Base-by-base conservation (phyloP, 2,329 filamentous ascomycete genomes). In the Emmonsia crescens region DNA sequence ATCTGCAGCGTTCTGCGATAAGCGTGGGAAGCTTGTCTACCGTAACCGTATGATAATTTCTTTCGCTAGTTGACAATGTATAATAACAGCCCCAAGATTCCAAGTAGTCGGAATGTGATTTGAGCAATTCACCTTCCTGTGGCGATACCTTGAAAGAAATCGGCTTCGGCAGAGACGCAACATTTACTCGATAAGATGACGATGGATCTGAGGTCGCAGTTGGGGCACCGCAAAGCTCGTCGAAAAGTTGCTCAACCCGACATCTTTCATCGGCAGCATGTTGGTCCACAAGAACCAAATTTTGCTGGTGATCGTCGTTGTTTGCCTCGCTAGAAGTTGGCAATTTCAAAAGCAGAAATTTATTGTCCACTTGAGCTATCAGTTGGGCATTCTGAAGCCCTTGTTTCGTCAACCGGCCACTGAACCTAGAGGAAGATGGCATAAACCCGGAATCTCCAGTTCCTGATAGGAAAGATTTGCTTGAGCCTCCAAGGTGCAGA, bases 231-330 rank as follows among this genome's bases (percentile, higher is more conserved):
- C 80, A 85, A 38, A 89, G 74, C 2, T 84, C 79, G 29, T 70
- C 64, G 71, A 95, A 85, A 0, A 99, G 79, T 0, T 74, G 71
- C 71, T 99, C 94, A 0, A 97, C 82, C 1, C 86, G 85, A 64
- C 89, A 85, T 54, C 94, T 83, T 76, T 99, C 94, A 71, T 96
- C 93, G 2, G 92, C 94, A 0, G 94, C 94, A 71, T 99, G 94
- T 70, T 99, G 94, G 69, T 99, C 94, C 5, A 96, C 81, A 46
- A 96, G 78, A 0, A 96, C 80, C 4, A 97, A 76, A 1, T 85
- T 67, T 2, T 71, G 71, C 61, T 66, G 49, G 8, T 60, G 12
- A 57, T 63, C 16, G 54, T 48, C 33, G 19, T 48, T 56, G 16
- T 42, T 56, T 12, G 27, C 52, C 14, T 60, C 55, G 21, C 19